Evolutionary conservation across 768 basidiomycete species (phyloP), one percentile per base, ranked within the genome.

Genomic region (Leccinum disarticulatum): DNA sequence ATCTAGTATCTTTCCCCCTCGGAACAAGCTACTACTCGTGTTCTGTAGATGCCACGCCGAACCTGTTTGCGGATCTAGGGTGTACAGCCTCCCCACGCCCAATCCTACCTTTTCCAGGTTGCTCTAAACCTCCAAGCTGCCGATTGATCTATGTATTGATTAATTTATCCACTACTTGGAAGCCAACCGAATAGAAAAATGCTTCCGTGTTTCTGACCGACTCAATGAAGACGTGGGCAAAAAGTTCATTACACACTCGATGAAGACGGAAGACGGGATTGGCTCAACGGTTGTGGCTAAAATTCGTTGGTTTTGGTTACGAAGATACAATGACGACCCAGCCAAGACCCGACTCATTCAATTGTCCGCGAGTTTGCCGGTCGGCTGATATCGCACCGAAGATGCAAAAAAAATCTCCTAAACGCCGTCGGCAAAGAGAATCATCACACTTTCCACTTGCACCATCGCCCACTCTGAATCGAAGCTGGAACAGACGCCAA

Each of bases 391-490:
- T 41, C 2, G 8, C 38, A 41, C 38, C 4, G 38, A n/a, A 41
- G 15, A n/a, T 41, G 4, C 14, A 15, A 36, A 7, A 1, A 14
- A 1, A 38, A 17, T n/a, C 36, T 17, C 15, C 81, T 90, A 60
- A 95, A 95, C 67, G 74, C 77, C 15, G 72, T 91, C 33, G 78
- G 82, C 49, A 83, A 85, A 67, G 91, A 95, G 76, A 95, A 95
- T 68, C 28, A 2, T 55, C n/a, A 0, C 31, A 33, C 22, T 25
- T 57, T 25, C 36, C 31, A 52, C 52, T 62, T 53, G 64, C 31
- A 56, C 11, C 43, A 66, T 4, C 52, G 58, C 51, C 10, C 11
- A 33, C 33, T 33, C 33, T 5, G 11, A 19, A 64, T 93, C 91
- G 50, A 80, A 85, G 73, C 73, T 93, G 36, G 90, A 87, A 71